Evolutionary conservation across 176 grass and related monocot species (phyloP).

Genomic region (Bonia amplexicaulis): DNA sequence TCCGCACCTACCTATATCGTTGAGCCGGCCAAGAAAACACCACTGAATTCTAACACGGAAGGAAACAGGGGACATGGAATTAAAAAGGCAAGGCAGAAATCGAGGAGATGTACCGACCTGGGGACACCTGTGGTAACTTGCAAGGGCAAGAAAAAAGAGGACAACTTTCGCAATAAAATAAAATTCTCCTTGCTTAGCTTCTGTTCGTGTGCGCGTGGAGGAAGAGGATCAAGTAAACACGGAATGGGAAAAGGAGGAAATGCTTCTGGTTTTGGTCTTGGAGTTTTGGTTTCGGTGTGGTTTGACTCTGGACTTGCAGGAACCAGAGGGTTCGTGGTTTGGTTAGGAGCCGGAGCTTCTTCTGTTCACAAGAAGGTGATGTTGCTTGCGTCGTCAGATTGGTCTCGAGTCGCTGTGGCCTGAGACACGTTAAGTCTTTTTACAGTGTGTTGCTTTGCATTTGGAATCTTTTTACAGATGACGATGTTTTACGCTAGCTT

Average conservation of each 20-base stretch:
- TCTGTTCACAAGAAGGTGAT: neutral
- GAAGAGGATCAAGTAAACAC: conserved; percentile 3
- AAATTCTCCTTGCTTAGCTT: neutral
- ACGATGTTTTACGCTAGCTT: neutral
- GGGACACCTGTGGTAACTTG: neutral
- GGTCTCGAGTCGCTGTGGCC: neutral
- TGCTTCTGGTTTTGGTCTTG: neutral
- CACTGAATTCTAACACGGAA: conserved; percentile 13
- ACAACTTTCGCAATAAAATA: neutral
- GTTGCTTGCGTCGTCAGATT: neutral
- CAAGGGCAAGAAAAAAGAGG: neutral
- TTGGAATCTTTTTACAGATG: too few species aligned
- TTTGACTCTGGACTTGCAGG: neutral
- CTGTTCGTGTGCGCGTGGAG: neutral
- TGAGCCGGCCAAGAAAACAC: neutral
- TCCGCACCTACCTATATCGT: neutral
- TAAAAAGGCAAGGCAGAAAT: neutral
- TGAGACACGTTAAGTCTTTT: neutral
- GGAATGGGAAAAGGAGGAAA: conserved; percentile 16
- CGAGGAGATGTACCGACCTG: neutral
- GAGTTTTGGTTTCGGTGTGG: neutral
- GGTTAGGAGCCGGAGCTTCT: neutral
- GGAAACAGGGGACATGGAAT: neutral
- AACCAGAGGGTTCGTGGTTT: neutral
- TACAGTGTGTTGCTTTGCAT: neutral